Evolutionary conservation across 192 early-diverging fungal species (phyloP).

Genomic region (Backusella australiensis): DNA sequence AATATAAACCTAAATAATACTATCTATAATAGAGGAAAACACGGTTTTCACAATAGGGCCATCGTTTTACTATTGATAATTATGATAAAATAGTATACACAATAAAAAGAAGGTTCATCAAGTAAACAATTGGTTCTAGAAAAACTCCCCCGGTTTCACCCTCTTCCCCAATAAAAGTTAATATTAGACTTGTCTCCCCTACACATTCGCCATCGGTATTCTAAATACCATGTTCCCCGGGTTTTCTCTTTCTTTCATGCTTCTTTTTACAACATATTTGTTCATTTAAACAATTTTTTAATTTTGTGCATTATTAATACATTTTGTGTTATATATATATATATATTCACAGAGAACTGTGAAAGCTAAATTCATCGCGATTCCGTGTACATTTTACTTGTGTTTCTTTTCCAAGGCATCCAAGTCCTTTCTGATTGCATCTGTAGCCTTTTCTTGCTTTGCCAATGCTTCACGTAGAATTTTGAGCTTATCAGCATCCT

Average conservation of each 20-base stretch:
- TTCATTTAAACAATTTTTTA: neutral
- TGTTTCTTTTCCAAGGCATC: conserved; percentile 26
- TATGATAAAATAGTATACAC: too few species aligned
- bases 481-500: conserved; percentile 42
- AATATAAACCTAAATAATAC: too few species aligned
- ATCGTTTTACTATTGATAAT: too few species aligned
- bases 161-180: neutral
- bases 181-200: neutral
- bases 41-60: too few species aligned
- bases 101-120: neutral
- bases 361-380: neutral
- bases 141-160: neutral
- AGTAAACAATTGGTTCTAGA: neutral
- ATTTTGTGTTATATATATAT: neutral
- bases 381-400: neutral
- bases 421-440: conserved; percentile 28
- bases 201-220: neutral
- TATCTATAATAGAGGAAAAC: too few species aligned
- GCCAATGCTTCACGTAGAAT: conserved; percentile 29
- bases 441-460: conserved; percentile 30
- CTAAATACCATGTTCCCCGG: neutral
- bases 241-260: neutral
- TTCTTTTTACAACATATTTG: neutral
- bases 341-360: neutral
- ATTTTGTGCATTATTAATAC: neutral